Base-by-base conservation (phyloP, 805 yeast species). In the Nakazawaea laoshanensis region DNA sequence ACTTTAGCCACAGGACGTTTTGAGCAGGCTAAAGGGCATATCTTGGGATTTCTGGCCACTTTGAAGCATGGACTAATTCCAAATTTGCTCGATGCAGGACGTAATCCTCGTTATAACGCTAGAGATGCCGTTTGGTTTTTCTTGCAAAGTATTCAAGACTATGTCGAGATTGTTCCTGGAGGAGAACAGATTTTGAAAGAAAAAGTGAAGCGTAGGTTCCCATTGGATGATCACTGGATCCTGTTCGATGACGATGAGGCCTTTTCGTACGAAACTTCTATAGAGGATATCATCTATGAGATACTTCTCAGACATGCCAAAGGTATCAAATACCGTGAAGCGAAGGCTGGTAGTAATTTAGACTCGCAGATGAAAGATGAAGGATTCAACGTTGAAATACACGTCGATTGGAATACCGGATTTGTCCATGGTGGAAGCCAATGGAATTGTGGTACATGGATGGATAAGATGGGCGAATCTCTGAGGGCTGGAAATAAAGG, bases 391-490 rank as follows among this genome's bases (percentile, higher is more conserved):
- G 88, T 89, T 28, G 70, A 73, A 42, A 70, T 88, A 2, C 47
- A 58, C 37, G 86, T 88, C 28, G 96, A 89, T 52, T 89, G 96
- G 96, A 48, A 61, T 0, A 87, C 83, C 9, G 98, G 98, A 1
- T 59, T 92, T 19, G 62, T 88, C 4, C 81, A 75, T 53, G 98
- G 97, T 29, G 97, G 98, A 2, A 83, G 84, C 30, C 95, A 83
- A 54, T 74, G 59, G 53, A 89, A 89, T 52, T 89, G 98, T 61
- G 98, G 98, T 15, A 92, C 98, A 0, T 89, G 98, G 98, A 89
- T 88, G 96, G 98, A 89, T 58, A 89, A 89, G 59, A 89, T 89
- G 97, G 98, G 98, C 17, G 97, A 92, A 59, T 83, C 95, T 48
- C 75, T 56, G 22, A 65, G 58, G 36, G 96, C 97, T 0, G 79